Percentiles rank a stretch among this genome's conserved stretches.
Conservation (phyloP, 2,329 filamentous ascomycete genomes). For the Claviceps sp. region DNA sequence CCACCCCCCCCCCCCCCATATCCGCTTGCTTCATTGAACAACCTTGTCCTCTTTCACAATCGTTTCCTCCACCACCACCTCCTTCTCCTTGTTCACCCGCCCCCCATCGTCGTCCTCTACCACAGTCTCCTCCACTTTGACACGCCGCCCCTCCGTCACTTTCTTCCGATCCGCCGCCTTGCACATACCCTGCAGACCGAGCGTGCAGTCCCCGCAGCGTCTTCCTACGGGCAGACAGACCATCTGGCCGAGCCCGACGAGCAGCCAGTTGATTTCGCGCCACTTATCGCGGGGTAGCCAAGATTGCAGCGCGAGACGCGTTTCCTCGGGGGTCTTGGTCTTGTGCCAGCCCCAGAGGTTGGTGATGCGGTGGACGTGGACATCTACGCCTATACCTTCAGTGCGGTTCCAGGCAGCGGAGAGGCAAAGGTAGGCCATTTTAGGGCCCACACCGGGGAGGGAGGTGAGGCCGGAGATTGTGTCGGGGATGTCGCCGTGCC, state of each 20-base stretch:
- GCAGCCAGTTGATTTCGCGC: slow-evolving; percentile 83
- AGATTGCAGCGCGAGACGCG: slow-evolving; percentile 56
- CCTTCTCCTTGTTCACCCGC: slow-evolving; percentile 11
- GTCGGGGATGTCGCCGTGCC: slow-evolving; percentile 63
- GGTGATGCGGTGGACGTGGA: slow-evolving; percentile 88
- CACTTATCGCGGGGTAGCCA: slow-evolving; percentile 79
- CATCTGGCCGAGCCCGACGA: slow-evolving; percentile 80
- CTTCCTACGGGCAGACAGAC: slow-evolving; percentile 70
- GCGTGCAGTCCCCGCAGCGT: slow-evolving; percentile 73
- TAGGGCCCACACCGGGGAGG: slow-evolving; percentile 79
- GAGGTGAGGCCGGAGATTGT: slow-evolving; percentile 62
- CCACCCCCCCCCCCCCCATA: no score
- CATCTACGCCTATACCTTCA: slow-evolving; percentile 80
- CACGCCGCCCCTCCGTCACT: slow-evolving; percentile 41
- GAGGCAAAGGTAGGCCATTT: slow-evolving; percentile 87
- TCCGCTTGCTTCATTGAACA: background rate
- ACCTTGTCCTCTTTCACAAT: slow-evolving; percentile 11
- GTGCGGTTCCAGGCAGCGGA: slow-evolving; percentile 52
- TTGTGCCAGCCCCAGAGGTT: slow-evolving; percentile 89
- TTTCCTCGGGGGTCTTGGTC: slow-evolving; percentile 71
- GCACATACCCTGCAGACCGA: slow-evolving; percentile 67
- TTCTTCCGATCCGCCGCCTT: slow-evolving; percentile 54
- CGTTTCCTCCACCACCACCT: slow-evolving; percentile 9
- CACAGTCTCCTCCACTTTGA: slow-evolving; percentile 15
- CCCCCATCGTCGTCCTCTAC: slow-evolving; percentile 13